Evolutionary conservation across 805 yeast species (phyloP).

Genomic region (Zygosaccharomyces rouxii): DNA sequence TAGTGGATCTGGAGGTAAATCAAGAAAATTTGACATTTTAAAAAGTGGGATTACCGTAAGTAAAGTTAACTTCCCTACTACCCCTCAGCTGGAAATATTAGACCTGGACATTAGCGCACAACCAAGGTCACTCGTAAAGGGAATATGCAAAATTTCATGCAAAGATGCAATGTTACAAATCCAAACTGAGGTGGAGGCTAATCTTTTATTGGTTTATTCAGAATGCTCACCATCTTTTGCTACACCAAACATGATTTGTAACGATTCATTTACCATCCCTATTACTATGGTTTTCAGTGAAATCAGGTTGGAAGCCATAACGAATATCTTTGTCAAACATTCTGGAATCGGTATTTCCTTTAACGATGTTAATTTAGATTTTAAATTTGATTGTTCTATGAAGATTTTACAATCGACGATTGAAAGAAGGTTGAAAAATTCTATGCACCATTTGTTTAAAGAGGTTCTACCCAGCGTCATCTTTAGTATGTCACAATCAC

Average conservation of each 20-base stretch:
- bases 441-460: slow-evolving; percentile 34
- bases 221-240: slow-evolving; percentile 30
- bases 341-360: slow-evolving; percentile 36
- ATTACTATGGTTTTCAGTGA: slow-evolving; percentile 34
- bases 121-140: slow-evolving; percentile 33
- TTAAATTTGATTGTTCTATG: slow-evolving; percentile 36
- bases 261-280: slow-evolving; percentile 35
- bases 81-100: slow-evolving; percentile 33
- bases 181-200: slow-evolving; percentile 35
- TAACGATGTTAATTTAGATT: slow-evolving; percentile 36
- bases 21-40: slow-evolving; percentile 24
- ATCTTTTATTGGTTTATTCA: slow-evolving; percentile 29
- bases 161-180: slow-evolving; percentile 33
- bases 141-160: slow-evolving; percentile 34
- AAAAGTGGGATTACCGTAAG: slow-evolving; percentile 32
- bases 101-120: slow-evolving; percentile 33
- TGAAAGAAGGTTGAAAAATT: slow-evolving; percentile 33
- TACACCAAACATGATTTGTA: slow-evolving; percentile 32
- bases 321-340: slow-evolving; percentile 33
- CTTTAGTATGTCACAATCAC: slow-evolving; percentile 33
- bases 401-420: slow-evolving; percentile 34
- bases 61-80: slow-evolving; percentile 29
- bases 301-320: slow-evolving; percentile 34
- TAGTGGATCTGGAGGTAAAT: slow-evolving; percentile 8
- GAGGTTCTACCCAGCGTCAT: slow-evolving; percentile 35